Evolutionary conservation across 2,329 filamentous ascomycete genomes (phyloP), one percentile per base, ranked within the genome.

Genomic region (Xylaria sp.): DNA sequence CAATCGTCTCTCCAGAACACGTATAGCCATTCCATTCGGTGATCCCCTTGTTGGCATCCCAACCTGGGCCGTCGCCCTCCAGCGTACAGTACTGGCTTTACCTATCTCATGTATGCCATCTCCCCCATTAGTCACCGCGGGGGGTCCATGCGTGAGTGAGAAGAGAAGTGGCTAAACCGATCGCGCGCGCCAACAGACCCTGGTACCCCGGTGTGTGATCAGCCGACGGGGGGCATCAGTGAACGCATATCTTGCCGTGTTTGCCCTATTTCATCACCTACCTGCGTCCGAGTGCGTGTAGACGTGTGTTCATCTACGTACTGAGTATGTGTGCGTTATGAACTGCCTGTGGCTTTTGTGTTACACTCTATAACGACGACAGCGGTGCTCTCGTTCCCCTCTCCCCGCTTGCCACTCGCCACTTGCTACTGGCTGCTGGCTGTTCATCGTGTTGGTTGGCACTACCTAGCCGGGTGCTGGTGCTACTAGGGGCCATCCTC

Each of bases 281-380:
- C 37, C 8, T 59, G 43, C 35, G 43, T 49, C 28, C 33, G 21
- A 25, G n/a, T 46, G 47, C 6, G 37, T 37, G 25, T 19, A 28
- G 28, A 28, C n/a, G 52, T 17, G 19, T 23, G 42, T 55, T 28
- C 19, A 40, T 52, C 11, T 46, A 52, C 51, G 47, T 61, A 50
- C 11, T 46, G 57, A 46, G 47, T 61, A 50, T 57, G 47, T 28
- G 25, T 47, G 61, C 50, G 54, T 31, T 21, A 52, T 21, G 43
- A 52, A 49, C 40, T 52, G 38, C 40, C 37, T 53, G 50, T 53
- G 49, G 38, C 42, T 46, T 45, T 31, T 59, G 57, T 59, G 38
- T 19, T 53, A 53, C 57, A n/a, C 43, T 52, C 47, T 57, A 45
- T 40, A 46, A 47, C 56, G 47, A 53, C 60, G 47, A 53, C 60